Conservation (phyloP, 768 basidiomycete genomes). For the Lentinus brumalis region DNA sequence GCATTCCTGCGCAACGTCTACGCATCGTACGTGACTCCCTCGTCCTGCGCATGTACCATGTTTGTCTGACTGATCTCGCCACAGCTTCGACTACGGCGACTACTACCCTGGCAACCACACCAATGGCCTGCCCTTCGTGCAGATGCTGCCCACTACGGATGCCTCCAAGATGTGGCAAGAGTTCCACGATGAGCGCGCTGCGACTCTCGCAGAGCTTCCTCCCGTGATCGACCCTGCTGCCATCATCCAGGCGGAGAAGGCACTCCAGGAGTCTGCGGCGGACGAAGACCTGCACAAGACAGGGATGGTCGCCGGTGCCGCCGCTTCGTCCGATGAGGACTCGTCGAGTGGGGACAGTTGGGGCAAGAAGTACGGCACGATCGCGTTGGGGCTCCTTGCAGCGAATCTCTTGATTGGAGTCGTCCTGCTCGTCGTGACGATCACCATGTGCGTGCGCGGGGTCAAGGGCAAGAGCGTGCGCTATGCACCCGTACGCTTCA, state of each 20-base stretch:
- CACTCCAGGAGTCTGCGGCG: background rate
- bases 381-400: slow-evolving; percentile 1
- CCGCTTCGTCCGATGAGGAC: background rate
- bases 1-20: slow-evolving; percentile 39
- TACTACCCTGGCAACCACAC: slow-evolving; percentile 14
- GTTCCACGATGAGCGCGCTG: slow-evolving; percentile 26
- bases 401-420: slow-evolving; percentile 4
- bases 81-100: slow-evolving; percentile 30
- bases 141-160: slow-evolving; percentile 32
- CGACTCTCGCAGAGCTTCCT: slow-evolving; percentile 3
- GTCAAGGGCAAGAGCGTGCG: slow-evolving; percentile 3
- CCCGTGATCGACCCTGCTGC: background rate
- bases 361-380: slow-evolving; percentile 4
- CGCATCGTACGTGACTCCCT: slow-evolving; percentile 27
- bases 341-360: background rate
- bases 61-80: background rate
- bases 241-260: background rate
- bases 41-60: background rate
- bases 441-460: slow-evolving; percentile 7
- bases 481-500: slow-evolving; percentile 7
- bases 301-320: background rate
- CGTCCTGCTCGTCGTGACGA: background rate
- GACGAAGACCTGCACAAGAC: background rate
- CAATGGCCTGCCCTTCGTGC: slow-evolving; percentile 33
- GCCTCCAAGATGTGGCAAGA: slow-evolving; percentile 25